phyloP scores from a whole-genome alignment of 257 asterid species.

The Solanum corneliomulleri region DNA sequence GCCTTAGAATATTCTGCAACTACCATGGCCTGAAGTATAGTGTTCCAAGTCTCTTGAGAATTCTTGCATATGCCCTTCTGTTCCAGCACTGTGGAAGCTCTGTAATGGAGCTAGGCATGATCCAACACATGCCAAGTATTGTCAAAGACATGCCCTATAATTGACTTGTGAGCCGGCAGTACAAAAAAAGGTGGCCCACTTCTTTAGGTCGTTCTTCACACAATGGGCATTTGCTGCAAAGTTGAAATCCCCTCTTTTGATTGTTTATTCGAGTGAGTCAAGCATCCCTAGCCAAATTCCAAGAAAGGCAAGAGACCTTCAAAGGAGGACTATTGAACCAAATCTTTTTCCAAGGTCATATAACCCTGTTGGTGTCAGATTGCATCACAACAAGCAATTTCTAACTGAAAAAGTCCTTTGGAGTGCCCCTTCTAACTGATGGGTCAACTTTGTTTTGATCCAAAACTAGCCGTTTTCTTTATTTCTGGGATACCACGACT shows the following conservation, averaged over 20 bases:
- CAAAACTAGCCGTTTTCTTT: constrained; percentile 6
- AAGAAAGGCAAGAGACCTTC: not conserved
- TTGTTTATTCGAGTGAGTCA: not conserved
- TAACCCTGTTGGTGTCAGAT: not conserved
- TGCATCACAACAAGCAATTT: not conserved
- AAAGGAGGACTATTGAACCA: not conserved
- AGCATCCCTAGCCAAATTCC: not conserved
- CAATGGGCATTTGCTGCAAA: not conserved
- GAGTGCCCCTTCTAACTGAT: not conserved
- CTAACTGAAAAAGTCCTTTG: not conserved
- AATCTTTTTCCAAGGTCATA: not conserved
- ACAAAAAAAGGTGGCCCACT: not conserved
- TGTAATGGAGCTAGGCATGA: not conserved
- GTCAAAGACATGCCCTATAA: not conserved
- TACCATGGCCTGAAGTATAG: not conserved
- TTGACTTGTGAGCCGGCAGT: not conserved
- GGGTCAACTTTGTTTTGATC: not conserved
- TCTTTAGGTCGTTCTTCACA: not conserved
- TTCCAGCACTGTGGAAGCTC: not conserved
- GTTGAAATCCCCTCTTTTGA: not conserved
- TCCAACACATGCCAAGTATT: not conserved
- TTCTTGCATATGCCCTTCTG: not conserved
- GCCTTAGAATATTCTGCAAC: not conserved
- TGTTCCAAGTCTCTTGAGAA: not conserved
- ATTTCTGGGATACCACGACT: not conserved